Conservation (phyloP, 2,329 filamentous ascomycete species). For the Epichloe coenophiala region DNA sequence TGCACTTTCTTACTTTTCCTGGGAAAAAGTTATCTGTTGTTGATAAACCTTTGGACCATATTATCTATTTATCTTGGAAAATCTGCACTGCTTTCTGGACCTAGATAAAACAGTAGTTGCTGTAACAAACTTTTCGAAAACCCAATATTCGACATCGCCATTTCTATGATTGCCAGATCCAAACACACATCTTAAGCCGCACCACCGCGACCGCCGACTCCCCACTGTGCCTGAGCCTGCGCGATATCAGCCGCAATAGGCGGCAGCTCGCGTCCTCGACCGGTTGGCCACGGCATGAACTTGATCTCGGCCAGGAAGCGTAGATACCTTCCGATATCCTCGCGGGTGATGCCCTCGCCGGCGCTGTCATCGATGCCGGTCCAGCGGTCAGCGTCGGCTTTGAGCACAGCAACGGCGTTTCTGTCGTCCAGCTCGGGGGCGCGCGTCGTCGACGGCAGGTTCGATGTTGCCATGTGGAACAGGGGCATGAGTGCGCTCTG, state of each 20-base stretch:
- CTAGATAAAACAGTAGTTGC: too few species aligned
- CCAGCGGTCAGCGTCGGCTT: constrained; percentile 44
- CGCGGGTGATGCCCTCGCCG: constrained; percentile 20
- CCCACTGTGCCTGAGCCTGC: constrained; percentile 1
- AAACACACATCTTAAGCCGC: background rate
- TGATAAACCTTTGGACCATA: too few species aligned
- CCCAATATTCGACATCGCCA: too few species aligned
- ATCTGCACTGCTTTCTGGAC: too few species aligned
- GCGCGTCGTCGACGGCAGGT: constrained; percentile 53
- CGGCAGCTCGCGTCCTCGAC: constrained; percentile 14
- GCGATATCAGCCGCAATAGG: background rate
- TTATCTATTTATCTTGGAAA: too few species aligned
- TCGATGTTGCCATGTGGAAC: constrained; percentile 55
- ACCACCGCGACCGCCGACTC: constrained; percentile 1
- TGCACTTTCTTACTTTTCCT: too few species aligned
- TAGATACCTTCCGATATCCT: constrained; percentile 15
- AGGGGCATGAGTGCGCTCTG: constrained; percentile 39
- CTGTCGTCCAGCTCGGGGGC: constrained; percentile 48
- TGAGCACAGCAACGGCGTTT: constrained; percentile 53
- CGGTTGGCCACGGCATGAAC: constrained; percentile 17
- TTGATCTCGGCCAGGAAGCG: constrained; percentile 16
- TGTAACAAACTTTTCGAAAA: too few species aligned
- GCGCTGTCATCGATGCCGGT: constrained; percentile 42
- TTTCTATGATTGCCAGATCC: too few species aligned
- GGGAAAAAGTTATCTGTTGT: too few species aligned